Conservation (phyloP, 441 rosid genomes). For the Geranium incanum region DNA sequence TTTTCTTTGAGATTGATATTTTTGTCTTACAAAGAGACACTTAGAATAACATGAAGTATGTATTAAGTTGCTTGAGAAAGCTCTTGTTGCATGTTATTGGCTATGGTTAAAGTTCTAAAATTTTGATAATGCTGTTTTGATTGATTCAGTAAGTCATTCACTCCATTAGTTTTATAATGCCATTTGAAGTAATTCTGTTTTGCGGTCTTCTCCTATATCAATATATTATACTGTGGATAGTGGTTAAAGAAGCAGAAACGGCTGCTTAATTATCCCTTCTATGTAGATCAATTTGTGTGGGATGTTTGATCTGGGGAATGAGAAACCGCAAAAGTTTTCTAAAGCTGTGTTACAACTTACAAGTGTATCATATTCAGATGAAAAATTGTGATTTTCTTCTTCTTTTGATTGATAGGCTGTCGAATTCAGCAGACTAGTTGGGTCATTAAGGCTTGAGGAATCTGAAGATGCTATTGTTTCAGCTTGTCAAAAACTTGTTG, state of each 20-base stretch:
- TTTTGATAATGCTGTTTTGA: not conserved
- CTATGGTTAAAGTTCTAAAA: not conserved
- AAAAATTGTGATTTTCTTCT: not conserved
- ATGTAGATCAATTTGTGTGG: not conserved
- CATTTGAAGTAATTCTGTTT: not conserved
- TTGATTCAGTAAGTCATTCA: not conserved
- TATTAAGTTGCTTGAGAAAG: conserved; percentile 1
- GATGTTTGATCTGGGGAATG: not conserved
- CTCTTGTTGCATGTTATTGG: conserved; percentile 1
- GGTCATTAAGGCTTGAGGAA: conserved; percentile 61
- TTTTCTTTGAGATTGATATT: not conserved
- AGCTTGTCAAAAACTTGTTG: conserved; percentile 70
- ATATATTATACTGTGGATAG: not conserved
- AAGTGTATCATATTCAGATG: conserved; percentile 8
- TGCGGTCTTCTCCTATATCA: not conserved
- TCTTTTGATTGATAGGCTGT: conserved; percentile 48
- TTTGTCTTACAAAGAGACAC: not conserved
- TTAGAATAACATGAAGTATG: not conserved
- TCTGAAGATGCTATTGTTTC: conserved; percentile 80
- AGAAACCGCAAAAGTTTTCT: not conserved
- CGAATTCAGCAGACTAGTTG: conserved; percentile 80
- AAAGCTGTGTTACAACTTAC: conserved; percentile 11
- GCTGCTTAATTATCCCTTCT: not conserved
- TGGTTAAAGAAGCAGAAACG: not conserved
- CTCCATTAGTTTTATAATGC: not conserved